phyloP scores from a whole-genome alignment of 768 basidiomycete genomes.

The Ramaria sp. region DNA sequence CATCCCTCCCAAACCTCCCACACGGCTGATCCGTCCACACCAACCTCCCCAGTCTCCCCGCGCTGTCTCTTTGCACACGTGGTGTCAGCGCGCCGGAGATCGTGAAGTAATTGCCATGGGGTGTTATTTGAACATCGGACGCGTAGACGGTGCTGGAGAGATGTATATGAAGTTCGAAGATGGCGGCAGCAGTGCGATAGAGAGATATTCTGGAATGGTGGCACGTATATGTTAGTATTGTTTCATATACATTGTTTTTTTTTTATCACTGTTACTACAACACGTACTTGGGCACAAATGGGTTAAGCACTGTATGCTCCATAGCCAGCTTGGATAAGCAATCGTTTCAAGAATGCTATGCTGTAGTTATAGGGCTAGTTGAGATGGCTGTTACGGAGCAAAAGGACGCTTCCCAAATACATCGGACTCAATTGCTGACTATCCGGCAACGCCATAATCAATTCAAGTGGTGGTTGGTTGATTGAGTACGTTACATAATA shows the following conservation, averaged over 20 bases:
- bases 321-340: background rate
- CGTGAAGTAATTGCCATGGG: background rate
- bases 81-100: background rate
- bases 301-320: background rate
- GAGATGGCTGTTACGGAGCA: no score
- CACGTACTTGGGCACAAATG: background rate
- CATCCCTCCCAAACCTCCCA: background rate
- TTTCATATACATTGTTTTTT: background rate
- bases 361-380: no score
- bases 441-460: background rate
- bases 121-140: background rate
- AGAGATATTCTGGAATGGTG: background rate
- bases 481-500: background rate
- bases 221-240: background rate
- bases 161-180: conserved; percentile 2
- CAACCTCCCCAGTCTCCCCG: no score
- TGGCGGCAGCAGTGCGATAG: background rate
- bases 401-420: no score
- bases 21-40: background rate
- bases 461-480: background rate
- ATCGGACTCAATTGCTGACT: background rate
- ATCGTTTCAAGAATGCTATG: no score
- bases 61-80: no score
- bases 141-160: background rate
- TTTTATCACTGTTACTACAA: background rate